Percentiles rank a stretch among this genome's conserved stretches.
These are phyloP conservation scores for Vitis rotundifolia DNA, from an alignment of 164 flowering plant species.

Conservation along the genomic window DNA sequence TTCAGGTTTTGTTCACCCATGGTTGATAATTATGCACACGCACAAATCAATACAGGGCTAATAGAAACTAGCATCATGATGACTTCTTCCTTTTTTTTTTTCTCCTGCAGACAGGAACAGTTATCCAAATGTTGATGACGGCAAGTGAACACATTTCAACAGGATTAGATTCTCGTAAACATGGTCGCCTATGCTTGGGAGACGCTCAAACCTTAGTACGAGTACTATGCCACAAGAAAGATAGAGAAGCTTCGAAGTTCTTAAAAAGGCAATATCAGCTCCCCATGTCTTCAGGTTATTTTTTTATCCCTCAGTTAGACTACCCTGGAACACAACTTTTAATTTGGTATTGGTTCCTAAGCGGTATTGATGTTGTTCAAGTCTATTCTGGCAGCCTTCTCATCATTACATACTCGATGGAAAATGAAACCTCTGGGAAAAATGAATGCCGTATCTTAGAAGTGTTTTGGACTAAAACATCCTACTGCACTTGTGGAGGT, in stretches of 20 bases:
- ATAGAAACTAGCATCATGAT: background rate
- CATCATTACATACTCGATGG: too few relatives aligned
- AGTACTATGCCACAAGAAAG: slow-evolving; percentile 82
- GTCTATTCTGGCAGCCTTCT: background rate
- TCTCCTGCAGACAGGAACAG: slow-evolving; percentile 53
- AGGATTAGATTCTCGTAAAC: slow-evolving; percentile 27
- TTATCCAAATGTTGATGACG: slow-evolving; percentile 68
- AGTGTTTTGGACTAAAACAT: too few relatives aligned
- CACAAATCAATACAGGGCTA: background rate
- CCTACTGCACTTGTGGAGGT: too few relatives aligned
- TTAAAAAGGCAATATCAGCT: slow-evolving; percentile 68
- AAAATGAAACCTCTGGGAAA: too few relatives aligned
- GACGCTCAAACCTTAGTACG: slow-evolving; percentile 72
- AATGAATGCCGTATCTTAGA: too few relatives aligned
- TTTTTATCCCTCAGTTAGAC: background rate
- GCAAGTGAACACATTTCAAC: slow-evolving; percentile 66
- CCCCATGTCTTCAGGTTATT: slow-evolving; percentile 78
- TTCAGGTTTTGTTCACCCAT: slow-evolving; percentile 44
- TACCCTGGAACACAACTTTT: background rate
- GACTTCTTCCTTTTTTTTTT: background rate
- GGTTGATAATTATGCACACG: background rate
- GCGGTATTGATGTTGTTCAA: background rate
- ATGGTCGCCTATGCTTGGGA: slow-evolving; percentile 30
- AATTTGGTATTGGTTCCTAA: background rate
- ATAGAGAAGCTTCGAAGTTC: slow-evolving; percentile 75